Base-by-base conservation (phyloP, 306 rosid species). In the Elaeagnus macrophylla region DNA sequence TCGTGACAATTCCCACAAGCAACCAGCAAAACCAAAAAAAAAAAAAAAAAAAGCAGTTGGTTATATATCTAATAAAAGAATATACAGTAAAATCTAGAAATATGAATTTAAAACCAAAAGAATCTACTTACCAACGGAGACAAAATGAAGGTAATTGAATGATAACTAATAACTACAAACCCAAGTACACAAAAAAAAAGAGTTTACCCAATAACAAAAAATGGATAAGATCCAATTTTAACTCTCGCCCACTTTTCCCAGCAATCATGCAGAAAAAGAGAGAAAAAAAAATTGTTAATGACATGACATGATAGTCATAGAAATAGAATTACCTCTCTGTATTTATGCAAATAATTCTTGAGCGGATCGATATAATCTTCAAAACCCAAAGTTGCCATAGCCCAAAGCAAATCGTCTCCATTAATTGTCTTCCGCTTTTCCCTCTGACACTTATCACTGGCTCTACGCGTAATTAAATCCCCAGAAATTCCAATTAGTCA, bases 331-430 rank as follows among this genome's bases (percentile, higher is more conserved):
- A 90, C 99, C 86, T 91, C 99, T 75, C 99, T 74, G 74, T 84
- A 91, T 84, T 85, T 82, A 1, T 67, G 36, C 20, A 91, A 80
- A 80, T 91, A 91, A 76, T 77, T 75, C 65, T 86, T 91, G 12
- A 91, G 84, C 6, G 99, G 95, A 60, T 91, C 96, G 7, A 91
- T 87, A 40, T 91, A 91, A 64, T 91, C 99, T 61, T 87, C 99
- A 59, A 91, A 91, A 44, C 95, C 96, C 19, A 91, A 58, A 51
- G 96, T 91, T 0, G 95, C 95, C 96, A 91, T 87, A 2, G 99
- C 95, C 99, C 99, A 91, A 59, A 91, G 95, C 78, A 91, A 84
- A 71, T 91, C 99, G 20, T 91, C 96, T 2, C 99, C 99, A 45
- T 87, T 87, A 67, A 91, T 80, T 1, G 99, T 91, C 83, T 87